Conservation (phyloP, 805 yeast species). For the Candida nitratophila region DNA sequence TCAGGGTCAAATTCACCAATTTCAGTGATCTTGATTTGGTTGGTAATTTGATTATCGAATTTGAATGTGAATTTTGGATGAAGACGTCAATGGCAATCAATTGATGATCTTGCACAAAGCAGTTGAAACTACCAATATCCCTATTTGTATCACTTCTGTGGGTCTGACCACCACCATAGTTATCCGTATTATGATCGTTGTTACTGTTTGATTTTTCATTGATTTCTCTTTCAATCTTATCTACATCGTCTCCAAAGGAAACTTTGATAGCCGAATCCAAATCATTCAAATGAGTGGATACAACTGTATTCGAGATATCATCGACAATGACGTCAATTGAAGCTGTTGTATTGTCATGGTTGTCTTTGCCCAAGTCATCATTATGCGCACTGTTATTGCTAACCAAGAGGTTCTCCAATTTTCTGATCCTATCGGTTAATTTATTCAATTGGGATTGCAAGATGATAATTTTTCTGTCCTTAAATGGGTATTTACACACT, state of each 20-base stretch:
- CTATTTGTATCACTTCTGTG: too few relatives aligned
- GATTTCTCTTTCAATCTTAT: neutral
- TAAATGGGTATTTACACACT: conserved; percentile 20
- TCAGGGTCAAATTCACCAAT: conserved; percentile 12
- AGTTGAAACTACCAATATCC: too few relatives aligned
- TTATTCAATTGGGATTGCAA: conserved; percentile 20
- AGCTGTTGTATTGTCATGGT: too few relatives aligned
- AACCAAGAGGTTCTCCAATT: conserved; percentile 14
- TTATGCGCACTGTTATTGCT: neutral
- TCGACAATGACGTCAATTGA: conserved; percentile 4
- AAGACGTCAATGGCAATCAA: neutral
- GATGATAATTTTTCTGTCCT: conserved; percentile 22
- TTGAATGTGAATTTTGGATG: conserved; percentile 5
- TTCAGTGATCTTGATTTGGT: conserved; percentile 8
- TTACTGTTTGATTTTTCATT: too few relatives aligned
- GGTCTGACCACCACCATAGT: conserved; percentile 2
- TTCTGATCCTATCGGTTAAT: conserved; percentile 16
- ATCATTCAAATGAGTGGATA: conserved; percentile 1
- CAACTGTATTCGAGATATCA: neutral
- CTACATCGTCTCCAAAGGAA: conserved; percentile 20
- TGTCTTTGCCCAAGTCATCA: neutral
- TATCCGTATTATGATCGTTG: conserved; percentile 3
- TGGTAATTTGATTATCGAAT: conserved; percentile 13
- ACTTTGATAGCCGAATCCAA: conserved; percentile 19
- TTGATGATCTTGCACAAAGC: neutral